phyloP scores from a whole-genome alignment of 306 rosid species.

The Senna siamea region DNA sequence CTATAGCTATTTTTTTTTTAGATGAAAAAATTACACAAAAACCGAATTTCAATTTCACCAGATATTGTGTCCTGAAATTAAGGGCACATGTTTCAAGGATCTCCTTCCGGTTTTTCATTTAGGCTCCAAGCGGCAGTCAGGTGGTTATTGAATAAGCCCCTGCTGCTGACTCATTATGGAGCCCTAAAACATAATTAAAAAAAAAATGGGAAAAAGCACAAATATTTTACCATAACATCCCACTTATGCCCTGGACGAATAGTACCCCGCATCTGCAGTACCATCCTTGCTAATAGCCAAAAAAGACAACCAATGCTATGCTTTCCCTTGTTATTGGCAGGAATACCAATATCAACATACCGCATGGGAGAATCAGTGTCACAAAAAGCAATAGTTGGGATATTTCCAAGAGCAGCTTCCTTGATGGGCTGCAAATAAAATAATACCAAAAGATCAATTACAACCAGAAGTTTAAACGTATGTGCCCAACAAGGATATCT shows the following conservation, averaged over 20 bases:
- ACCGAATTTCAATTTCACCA: not conserved
- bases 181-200: not conserved
- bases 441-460: not conserved
- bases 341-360: conserved; percentile 84
- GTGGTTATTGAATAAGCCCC: not conserved
- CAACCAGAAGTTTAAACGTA: not conserved
- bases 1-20: not conserved
- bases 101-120: not conserved
- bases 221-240: conserved; percentile 73
- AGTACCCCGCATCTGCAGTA: conserved; percentile 79
- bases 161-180: not conserved
- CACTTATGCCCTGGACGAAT: conserved; percentile 72
- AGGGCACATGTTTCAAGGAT: not conserved
- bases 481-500: not conserved
- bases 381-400: conserved; percentile 84
- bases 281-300: conserved; percentile 88
- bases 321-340: conserved; percentile 89
- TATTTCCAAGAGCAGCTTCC: conserved; percentile 88
- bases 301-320: conserved; percentile 88
- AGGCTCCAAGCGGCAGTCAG: not conserved
- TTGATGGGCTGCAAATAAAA: conserved; percentile 68
- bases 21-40: not conserved
- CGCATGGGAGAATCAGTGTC: conserved; percentile 89
- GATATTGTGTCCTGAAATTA: not conserved
- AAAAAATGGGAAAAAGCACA: not conserved